Evolutionary conservation across 2,329 filamentous ascomycete species (phyloP).

Genomic region (Neofusicoccum laricinum): DNA sequence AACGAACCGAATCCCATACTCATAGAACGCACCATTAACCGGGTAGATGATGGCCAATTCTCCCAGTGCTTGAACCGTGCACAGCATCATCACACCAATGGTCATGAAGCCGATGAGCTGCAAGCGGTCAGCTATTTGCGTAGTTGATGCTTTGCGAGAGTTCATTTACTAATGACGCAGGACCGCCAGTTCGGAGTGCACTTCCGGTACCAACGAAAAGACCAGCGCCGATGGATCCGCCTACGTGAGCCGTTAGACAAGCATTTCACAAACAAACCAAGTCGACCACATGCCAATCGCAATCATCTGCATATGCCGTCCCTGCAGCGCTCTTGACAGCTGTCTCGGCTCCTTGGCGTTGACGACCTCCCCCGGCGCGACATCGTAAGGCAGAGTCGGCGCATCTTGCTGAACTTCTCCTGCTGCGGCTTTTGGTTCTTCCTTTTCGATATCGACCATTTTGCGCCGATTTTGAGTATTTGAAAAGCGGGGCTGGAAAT

Average conservation of each 20-base stretch:
- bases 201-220: slow-evolving; percentile 74
- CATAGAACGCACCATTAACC: slow-evolving; percentile 86
- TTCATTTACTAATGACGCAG: slow-evolving; percentile 25
- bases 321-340: slow-evolving; percentile 44
- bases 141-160: too few relatives aligned
- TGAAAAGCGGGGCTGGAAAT: too few relatives aligned
- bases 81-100: slow-evolving; percentile 78
- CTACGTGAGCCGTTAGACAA: slow-evolving; percentile 22
- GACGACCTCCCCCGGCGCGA: too few relatives aligned
- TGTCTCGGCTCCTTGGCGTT: too few relatives aligned
- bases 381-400: too few relatives aligned
- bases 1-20: slow-evolving; percentile 89
- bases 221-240: slow-evolving; percentile 62
- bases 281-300: slow-evolving; percentile 42
- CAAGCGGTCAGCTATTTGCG: slow-evolving; percentile 30
- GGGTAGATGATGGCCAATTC: slow-evolving; percentile 90
- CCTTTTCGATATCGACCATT: too few relatives aligned
- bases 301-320: slow-evolving; percentile 62
- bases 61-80: slow-evolving; percentile 85
- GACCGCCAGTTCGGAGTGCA: slow-evolving; percentile 37
- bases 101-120: slow-evolving; percentile 45
- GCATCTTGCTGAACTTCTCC: too few relatives aligned
- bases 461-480: too few relatives aligned
- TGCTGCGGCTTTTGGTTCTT: too few relatives aligned
- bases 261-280: neutral